Evolutionary conservation across 1,284 basidiomycete species (phyloP), one percentile per base, ranked within the genome.

Genomic region (Ganoderma meredithae): DNA sequence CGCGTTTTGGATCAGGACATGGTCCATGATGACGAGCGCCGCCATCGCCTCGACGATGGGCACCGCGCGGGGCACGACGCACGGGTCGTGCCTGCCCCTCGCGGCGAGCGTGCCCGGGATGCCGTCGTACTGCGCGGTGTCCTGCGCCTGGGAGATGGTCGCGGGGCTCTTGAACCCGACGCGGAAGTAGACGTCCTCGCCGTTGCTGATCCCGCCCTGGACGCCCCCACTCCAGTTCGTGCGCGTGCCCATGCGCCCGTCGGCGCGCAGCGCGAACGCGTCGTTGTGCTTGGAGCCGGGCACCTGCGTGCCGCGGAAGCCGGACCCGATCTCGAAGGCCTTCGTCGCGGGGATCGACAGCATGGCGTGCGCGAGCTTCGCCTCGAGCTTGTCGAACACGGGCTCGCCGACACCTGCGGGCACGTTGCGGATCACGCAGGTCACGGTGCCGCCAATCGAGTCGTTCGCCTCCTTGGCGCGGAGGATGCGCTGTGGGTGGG

Each of bases 1-100:
- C 22, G 95, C 86, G 74, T 95, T 93, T 82, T 98, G 96, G 69
- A 94, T 89, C 58, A 98, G 85, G 68, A 97, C 83, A 75, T 92
- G 88, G 79, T 99, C 98, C 92, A 99, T 96, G 75, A 98, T 86
- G 69, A 98, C 97, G 56, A 99, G 85, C 25, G 94, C 92, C 0
- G 97, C 96, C 98, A 99, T 99, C 1, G 95, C 91, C 84, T 99
- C 98, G 39, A 99, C 97, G 76, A 99, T 99, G 53, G 98, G 97
- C 31, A 99, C 96, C 9, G 98, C 98, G 53, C 95, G 91, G 40
- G 98, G 97, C 8, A 99, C 96, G 59, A 99, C 98, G 78, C 98
- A 99, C 13, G 98, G 97, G 80, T 99, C 97, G 81, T 98, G 97
- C 68, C 98, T 87, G 12, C 98, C 98, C 60, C 96, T 87, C 33